phyloP scores from a whole-genome alignment of 192 early-diverging fungal genomes.

The Coemansia sp. region DNA sequence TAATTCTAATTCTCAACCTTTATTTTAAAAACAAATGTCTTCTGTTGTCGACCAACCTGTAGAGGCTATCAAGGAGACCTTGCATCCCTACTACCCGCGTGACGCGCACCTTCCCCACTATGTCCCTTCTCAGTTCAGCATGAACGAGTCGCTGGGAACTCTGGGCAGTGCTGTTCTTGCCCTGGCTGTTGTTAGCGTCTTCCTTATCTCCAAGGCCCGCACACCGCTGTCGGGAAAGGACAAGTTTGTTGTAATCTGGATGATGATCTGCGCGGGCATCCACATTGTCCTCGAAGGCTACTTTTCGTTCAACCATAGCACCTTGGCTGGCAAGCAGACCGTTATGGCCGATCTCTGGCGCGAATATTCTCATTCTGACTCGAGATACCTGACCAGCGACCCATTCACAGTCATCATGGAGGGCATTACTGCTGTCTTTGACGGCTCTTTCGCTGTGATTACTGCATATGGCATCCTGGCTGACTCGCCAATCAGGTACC shows the following conservation, averaged over 20 bases:
- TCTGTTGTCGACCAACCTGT: constrained; percentile 2
- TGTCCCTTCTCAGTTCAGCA: constrained; percentile 35
- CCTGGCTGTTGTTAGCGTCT: constrained; percentile 14
- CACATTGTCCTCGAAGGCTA: constrained; percentile 87
- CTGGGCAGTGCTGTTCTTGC: constrained; percentile 26
- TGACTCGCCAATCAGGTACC: constrained; percentile 57
- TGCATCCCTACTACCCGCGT: constrained; percentile 49
- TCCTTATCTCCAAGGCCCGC: constrained; percentile 30
- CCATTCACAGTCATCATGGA: constrained; percentile 84
- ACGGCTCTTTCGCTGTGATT: constrained; percentile 64
- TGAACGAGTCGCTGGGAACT: constrained; percentile 30
- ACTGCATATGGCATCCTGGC: constrained; percentile 58
- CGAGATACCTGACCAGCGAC: constrained; percentile 83
- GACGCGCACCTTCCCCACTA: constrained; percentile 42
- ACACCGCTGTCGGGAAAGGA: constrained; percentile 34
- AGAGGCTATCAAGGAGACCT: background rate
- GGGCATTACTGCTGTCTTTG: constrained; percentile 76
- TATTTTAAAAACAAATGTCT: constrained; percentile 6
- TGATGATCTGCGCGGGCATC: constrained; percentile 75
- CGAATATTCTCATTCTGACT: constrained; percentile 88
- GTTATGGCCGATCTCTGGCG: constrained; percentile 83
- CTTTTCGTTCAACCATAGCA: constrained; percentile 69
- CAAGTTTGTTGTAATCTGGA: constrained; percentile 75
- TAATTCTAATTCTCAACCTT: background rate
- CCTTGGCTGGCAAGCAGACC: constrained; percentile 65